Conservation (phyloP, 129 eudicot genomes). For the Arctium lappa region DNA sequence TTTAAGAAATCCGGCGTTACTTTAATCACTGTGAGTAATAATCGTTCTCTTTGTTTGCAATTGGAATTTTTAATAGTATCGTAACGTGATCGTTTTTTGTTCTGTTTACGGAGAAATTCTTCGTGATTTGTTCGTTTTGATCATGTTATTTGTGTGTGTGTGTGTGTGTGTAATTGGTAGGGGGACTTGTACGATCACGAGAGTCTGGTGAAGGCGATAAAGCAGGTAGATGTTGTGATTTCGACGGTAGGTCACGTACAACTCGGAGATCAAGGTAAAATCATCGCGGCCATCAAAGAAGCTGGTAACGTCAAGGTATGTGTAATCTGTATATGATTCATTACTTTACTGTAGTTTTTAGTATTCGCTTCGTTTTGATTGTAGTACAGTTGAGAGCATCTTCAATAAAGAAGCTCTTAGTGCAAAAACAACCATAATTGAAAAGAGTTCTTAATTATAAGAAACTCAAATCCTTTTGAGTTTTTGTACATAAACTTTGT, state of each 20-base stretch:
- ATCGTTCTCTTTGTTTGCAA: neutral
- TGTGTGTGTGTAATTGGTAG: constrained; percentile 13
- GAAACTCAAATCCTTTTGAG: too few relatives aligned
- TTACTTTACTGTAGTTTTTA: neutral
- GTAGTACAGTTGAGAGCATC: neutral
- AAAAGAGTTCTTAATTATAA: too few relatives aligned
- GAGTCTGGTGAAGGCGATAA: constrained; percentile 45
- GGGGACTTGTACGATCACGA: constrained; percentile 42
- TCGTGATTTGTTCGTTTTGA: neutral
- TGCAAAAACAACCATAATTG: too few relatives aligned
- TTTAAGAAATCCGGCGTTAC: constrained; percentile 34
- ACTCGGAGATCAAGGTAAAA: constrained; percentile 39
- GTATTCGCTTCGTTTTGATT: neutral
- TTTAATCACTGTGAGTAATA: constrained; percentile 27
- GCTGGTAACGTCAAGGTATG: constrained; percentile 49
- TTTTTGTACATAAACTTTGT: too few relatives aligned
- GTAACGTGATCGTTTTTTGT: neutral
- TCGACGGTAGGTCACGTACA: constrained; percentile 32
- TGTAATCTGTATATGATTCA: neutral
- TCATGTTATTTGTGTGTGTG: neutral
- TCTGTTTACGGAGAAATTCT: too few relatives aligned
- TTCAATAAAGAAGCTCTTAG: too few relatives aligned
- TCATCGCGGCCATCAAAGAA: constrained; percentile 45
- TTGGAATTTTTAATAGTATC: neutral
- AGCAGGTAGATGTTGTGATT: constrained; percentile 47